Base-by-base conservation (phyloP, 2,329 filamentous ascomycete genomes). In the Dryadomyces sulphureus region DNA sequence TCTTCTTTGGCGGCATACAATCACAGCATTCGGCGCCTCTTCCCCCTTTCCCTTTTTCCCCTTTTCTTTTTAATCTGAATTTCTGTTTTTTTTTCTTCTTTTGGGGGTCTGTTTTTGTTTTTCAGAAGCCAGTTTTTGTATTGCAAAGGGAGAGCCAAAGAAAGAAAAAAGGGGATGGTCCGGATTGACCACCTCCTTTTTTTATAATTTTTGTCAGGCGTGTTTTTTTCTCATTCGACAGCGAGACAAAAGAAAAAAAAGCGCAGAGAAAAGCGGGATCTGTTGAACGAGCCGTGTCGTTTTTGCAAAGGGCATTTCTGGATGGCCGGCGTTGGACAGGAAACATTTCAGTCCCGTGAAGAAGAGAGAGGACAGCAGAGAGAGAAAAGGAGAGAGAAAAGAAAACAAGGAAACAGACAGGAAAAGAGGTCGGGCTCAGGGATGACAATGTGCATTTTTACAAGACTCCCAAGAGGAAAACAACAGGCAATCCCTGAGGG, bases 401-500 rank as follows among this genome's bases (percentile, higher is more conserved):
- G 11, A 14, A 9, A 32, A 32, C 7, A 32, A 32, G 27, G 9
- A 32, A 32, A 32, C 27, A 32, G 27, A 32, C 11, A 32, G 27
- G 16, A 14, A 14, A 32, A 32, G 16, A 32, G 27, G 27, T 9
- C 6, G 7, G 4, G 27, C 9, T 32, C 14, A 36, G 16, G 16
- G 34, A 36, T 36, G 16, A n/a, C 34, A n/a, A n/a, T 36, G 17
- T 36, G 34, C 34, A 36, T 19, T 30, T 42, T 24, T 35, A 17
- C 27, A 12, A 32, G 35, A 21, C 22, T 30, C 19, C 11, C 12
- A 42, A 17, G 20, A 8, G 38, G 16, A 38, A 38, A 30, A 30
- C 20, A 39, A 43, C 34, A 25, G 35, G 41, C 41, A 44, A 44
- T 40, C 45, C 30, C 41, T 40, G 45, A 43, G 45, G 45, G 45